Conservation (phyloP, 2,329 filamentous ascomycete species). For the Thielaviopsis punctulata region DNA sequence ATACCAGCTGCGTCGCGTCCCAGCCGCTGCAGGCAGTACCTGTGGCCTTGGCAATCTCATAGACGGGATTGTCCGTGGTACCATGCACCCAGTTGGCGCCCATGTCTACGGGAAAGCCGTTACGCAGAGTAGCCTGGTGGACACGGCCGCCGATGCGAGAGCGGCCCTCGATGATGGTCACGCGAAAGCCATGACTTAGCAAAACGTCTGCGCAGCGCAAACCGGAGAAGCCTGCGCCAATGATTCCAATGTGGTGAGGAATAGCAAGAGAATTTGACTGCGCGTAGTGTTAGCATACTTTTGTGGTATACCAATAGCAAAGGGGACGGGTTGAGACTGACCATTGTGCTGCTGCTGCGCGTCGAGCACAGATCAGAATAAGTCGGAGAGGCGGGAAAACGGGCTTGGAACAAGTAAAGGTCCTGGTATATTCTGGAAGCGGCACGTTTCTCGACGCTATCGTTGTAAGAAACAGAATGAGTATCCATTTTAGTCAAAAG, state of each 20-base stretch:
- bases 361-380: conserved; percentile 4
- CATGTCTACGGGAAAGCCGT: conserved; percentile 34
- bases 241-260: conserved; percentile 26
- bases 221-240: conserved; percentile 54
- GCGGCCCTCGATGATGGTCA: conserved; percentile 53
- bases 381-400: background rate
- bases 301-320: background rate
- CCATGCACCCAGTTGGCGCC: conserved; percentile 75
- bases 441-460: conserved; percentile 5
- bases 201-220: conserved; percentile 55
- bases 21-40: conserved; percentile 30
- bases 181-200: conserved; percentile 43
- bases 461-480: conserved; percentile 8
- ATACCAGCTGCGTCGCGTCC: conserved; percentile 37
- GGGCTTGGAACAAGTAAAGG: conserved; percentile 8
- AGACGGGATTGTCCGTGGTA: conserved; percentile 51
- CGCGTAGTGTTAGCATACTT: background rate
- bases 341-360: conserved; percentile 5
- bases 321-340: background rate
- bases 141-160: conserved; percentile 50
- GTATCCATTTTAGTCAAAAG: conserved; percentile 12
- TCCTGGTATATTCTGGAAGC: conserved; percentile 9
- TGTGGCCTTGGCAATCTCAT: conserved; percentile 47
- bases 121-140: conserved; percentile 30
- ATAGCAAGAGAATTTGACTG: background rate